Base-by-base conservation (phyloP, 1,284 basidiomycete genomes). In the Sparassis latifolia region DNA sequence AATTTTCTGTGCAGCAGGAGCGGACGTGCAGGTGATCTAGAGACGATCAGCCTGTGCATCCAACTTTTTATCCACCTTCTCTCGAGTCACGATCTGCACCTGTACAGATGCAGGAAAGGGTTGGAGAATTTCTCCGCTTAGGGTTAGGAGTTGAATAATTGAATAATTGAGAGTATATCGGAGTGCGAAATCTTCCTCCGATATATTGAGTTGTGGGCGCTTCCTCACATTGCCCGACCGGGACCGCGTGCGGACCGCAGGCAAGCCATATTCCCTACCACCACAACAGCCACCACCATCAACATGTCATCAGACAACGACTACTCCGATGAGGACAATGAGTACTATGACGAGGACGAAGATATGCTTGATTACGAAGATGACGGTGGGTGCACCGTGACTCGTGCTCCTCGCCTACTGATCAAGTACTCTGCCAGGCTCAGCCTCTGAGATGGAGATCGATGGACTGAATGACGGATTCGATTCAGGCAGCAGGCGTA, bases 281-380 rank as follows among this genome's bases (percentile, higher is more conserved):
- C 35, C 46, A 44, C 50, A 10, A 5, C 45, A 31, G 33, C 28
- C 20, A 41, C 10, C 39, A 42, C 45, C 38, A 10, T 41, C 38
- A 55, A 44, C 55, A 87, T 87, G 84, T 81, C 80, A 44, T 86
- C 85, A 52, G 86, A 88, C 67, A 84, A 85, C 57, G 85, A 86
- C 39, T 78, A 78, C 62, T 87, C 82, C 9, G 84, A 88, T 64
- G 78, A 84, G 39, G 84, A 85, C 51, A 69, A 65, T 37, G 78
- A 80, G 44, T 81, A 82, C 65, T 81, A 81, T 54, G 82, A 85
- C 43, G 76, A 78, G 41, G 76, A 79, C 60, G 84, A 86, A 50
- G 83, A 84, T 52, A 81, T 86, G 77, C 69, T 79, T 58, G 79
- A 80, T 56, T 75, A 74, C 70, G 55, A 80, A 55, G 78, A 79